Percentiles rank a stretch among this genome's conserved stretches.
Conservation (phyloP, 306 rosid species). For the Cucumis cinereus region DNA sequence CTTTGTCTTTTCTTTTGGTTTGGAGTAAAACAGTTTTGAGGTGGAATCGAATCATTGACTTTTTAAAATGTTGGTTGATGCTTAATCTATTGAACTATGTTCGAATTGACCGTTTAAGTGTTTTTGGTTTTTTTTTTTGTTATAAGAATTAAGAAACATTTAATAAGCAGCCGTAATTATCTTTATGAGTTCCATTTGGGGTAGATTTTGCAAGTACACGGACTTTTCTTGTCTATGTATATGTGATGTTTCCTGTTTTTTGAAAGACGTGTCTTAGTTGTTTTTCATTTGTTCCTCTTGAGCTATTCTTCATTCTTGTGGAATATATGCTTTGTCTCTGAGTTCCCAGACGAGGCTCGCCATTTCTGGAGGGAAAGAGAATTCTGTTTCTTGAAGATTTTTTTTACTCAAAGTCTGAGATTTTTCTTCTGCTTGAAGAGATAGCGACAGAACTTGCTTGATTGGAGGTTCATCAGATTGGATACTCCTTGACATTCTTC, state of each 20-base stretch:
- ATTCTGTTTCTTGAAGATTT: not conserved
- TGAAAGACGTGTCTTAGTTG: slow-evolving; percentile 10
- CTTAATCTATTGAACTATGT: too few species aligned
- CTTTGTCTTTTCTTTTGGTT: not conserved
- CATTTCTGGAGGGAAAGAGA: not conserved
- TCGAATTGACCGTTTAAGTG: not conserved
- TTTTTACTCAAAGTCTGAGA: not conserved
- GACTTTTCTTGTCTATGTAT: slow-evolving; percentile 17
- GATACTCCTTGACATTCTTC: not conserved
- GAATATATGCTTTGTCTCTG: not conserved
- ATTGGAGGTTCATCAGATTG: not conserved
- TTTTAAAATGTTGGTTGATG: not conserved
- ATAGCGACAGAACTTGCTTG: not conserved
- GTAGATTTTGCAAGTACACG: slow-evolving; percentile 15
- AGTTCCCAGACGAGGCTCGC: not conserved
- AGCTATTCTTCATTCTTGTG: not conserved
- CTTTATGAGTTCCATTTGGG: slow-evolving; percentile 16
- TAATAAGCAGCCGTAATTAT: slow-evolving; percentile 22
- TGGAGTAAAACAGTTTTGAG: not conserved
- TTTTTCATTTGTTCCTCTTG: slow-evolving; percentile 3
- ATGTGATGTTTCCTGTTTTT: slow-evolving; percentile 6
- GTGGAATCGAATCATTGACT: too few species aligned
- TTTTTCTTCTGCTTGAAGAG: not conserved
- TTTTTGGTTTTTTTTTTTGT: slow-evolving; percentile 10
- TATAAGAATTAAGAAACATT: not conserved